Percentiles rank a stretch among this genome's conserved stretches.
phyloP scores from a whole-genome alignment of 2,329 filamentous ascomycete genomes.

The Colletotrichum horii region DNA sequence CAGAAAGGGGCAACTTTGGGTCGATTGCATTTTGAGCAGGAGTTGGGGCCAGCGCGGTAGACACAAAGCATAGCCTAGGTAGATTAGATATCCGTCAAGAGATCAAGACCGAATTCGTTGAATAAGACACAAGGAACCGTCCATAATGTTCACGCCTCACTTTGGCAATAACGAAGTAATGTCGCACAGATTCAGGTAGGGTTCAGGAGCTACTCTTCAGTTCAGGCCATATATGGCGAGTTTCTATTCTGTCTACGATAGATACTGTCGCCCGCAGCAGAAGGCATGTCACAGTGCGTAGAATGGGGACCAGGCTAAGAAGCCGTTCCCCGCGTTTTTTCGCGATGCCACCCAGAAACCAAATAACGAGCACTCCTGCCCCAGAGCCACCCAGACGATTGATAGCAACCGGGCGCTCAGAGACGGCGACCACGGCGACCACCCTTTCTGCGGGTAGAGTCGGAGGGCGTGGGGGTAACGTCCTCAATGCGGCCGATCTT shows the following conservation, averaged over 20 bases:
- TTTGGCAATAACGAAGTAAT: background rate
- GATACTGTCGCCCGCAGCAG: slow-evolving; percentile 23
- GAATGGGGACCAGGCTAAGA: slow-evolving; percentile 67
- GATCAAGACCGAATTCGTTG: background rate
- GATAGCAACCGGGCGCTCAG: slow-evolving; percentile 61
- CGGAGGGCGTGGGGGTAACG: slow-evolving; percentile 97
- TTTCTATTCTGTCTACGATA: slow-evolving; percentile 26
- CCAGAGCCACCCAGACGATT: slow-evolving; percentile 23
- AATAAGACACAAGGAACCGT: rapidly evolving
- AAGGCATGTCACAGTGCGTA: slow-evolving; percentile 33
- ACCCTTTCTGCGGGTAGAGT: slow-evolving; percentile 99
- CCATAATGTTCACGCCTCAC: background rate
- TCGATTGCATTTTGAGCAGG: background rate
- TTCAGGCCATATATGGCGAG: slow-evolving; percentile 24
- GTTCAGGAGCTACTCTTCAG: slow-evolving; percentile 26
- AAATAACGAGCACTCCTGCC: slow-evolving; percentile 47
- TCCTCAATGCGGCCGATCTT: slow-evolving; percentile 99
- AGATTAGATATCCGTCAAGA: background rate
- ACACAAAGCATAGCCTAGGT: background rate
- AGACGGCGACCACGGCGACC: slow-evolving; percentile 99
- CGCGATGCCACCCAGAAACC: slow-evolving; percentile 68
- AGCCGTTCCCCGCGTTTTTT: slow-evolving; percentile 77
- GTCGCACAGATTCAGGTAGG: background rate
- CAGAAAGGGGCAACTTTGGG: background rate
- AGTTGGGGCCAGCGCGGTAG: background rate